Percentiles rank a stretch among this genome's conserved stretches.
These are phyloP conservation scores for Kuraishia hungarica DNA, from an alignment of 805 yeast genomes.

Conservation along the genomic window DNA sequence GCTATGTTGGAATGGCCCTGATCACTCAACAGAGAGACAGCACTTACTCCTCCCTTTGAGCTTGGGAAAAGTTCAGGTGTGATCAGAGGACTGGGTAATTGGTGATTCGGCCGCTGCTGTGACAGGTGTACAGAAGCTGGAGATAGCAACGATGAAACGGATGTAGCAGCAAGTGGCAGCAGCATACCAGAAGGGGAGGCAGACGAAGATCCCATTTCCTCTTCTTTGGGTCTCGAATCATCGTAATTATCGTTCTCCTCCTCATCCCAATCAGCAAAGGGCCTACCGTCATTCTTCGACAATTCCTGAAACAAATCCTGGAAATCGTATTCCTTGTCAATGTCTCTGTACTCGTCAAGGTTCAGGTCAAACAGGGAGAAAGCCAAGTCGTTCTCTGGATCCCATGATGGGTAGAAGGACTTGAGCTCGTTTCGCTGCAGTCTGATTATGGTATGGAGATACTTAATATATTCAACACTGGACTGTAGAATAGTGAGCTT, in stretches of 20 bases:
- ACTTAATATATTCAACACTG: slow-evolving; percentile 73
- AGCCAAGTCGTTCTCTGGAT: slow-evolving; percentile 24
- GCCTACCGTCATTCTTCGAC: slow-evolving; percentile 21
- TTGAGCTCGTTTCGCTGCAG: slow-evolving; percentile 30
- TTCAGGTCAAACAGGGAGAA: slow-evolving; percentile 50
- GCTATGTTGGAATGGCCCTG: neutral
- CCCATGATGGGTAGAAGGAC: slow-evolving; percentile 18
- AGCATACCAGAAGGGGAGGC: neutral
- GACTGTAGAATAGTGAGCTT: slow-evolving; percentile 74
- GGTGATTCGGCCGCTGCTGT: neutral
- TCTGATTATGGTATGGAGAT: slow-evolving; percentile 52
- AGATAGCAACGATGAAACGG: neutral
- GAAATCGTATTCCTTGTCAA: slow-evolving; percentile 48
- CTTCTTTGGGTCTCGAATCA: neutral
- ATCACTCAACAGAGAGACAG: neutral
- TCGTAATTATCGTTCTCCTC: neutral
- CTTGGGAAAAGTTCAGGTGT: slow-evolving; percentile 1
- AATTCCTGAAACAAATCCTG: slow-evolving; percentile 23
- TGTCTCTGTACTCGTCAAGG: slow-evolving; percentile 50
- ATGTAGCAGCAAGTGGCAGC: neutral
- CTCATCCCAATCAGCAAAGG: slow-evolving; percentile 9
- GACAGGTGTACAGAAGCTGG: neutral
- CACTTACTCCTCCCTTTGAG: neutral
- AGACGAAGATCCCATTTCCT: neutral
- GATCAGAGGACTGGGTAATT: slow-evolving; percentile 3